These are phyloP conservation scores for Sextonia rubra DNA, from an alignment of 164 flowering plant genomes.

Conservation along the genomic window DNA sequence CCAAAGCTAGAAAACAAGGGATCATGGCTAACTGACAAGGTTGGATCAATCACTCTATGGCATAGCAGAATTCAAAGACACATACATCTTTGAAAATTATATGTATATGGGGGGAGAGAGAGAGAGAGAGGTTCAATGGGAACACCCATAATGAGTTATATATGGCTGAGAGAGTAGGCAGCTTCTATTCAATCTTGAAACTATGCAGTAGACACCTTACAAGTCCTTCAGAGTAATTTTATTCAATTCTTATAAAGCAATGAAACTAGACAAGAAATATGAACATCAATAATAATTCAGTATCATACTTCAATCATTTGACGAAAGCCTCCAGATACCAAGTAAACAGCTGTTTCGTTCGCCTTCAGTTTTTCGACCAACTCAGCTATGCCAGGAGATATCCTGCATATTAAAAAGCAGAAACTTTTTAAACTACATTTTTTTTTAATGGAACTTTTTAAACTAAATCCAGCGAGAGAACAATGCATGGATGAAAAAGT, in stretches of 20 bases:
- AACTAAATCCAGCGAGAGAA: neutral
- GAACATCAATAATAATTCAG: neutral
- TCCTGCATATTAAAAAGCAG: constrained; percentile 35
- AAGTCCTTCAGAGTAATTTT: too few relatives aligned
- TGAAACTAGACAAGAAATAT: neutral
- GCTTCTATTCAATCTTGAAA: too few relatives aligned
- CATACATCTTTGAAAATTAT: too few relatives aligned
- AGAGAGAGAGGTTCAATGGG: too few relatives aligned
- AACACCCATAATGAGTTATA: too few relatives aligned
- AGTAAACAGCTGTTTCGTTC: constrained; percentile 51
- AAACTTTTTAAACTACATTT: neutral
- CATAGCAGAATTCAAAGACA: too few relatives aligned
- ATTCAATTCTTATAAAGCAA: neutral
- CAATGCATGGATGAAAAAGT: neutral
- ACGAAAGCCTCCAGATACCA: constrained; percentile 96
- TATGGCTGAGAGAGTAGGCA: too few relatives aligned
- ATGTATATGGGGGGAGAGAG: too few relatives aligned
- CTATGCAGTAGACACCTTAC: too few relatives aligned
- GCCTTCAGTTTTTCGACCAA: constrained; percentile 72
- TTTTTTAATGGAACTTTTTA: neutral
- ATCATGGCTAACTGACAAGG: too few relatives aligned
- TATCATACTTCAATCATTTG: constrained; percentile 90
- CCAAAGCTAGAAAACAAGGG: too few relatives aligned
- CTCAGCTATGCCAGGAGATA: constrained; percentile 85
- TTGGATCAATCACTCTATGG: too few relatives aligned